Evolutionary conservation across 2,329 filamentous ascomycete species (phyloP).

Genomic region (Macroventuria anomochaeta): DNA sequence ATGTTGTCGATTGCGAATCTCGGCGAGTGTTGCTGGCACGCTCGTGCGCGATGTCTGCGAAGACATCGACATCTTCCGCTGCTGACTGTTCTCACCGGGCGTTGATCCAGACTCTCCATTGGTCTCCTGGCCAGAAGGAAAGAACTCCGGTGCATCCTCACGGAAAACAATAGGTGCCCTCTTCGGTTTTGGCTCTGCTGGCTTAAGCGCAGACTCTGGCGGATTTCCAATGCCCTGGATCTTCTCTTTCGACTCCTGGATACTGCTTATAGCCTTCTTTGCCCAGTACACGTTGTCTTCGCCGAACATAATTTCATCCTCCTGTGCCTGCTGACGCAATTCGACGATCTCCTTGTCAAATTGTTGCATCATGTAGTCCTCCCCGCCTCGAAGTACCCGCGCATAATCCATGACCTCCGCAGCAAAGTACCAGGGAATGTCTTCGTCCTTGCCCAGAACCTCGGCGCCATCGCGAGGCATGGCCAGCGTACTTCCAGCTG

Average conservation of each 20-base stretch:
- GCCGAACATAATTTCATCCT: conserved; percentile 90
- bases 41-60: conserved; percentile 42
- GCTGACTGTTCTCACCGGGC: conserved; percentile 17
- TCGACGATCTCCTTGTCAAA: conserved; percentile 80
- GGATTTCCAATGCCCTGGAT: conserved; percentile 71
- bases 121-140: conserved; percentile 53
- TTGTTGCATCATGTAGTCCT: conserved; percentile 83
- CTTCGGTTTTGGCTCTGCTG: conserved; percentile 56
- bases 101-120: conserved; percentile 28
- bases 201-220: conserved; percentile 60
- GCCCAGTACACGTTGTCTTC: conserved; percentile 90
- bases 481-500: conserved; percentile 81
- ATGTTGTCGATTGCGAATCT: conserved; percentile 54
- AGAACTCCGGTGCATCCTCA: conserved; percentile 54
- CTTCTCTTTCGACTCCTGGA: conserved; percentile 79
- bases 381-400: conserved; percentile 91
- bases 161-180: conserved; percentile 59
- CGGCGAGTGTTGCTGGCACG: conserved; percentile 53
- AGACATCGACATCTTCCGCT: conserved; percentile 39
- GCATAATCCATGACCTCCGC: conserved; percentile 95
- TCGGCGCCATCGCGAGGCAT: conserved; percentile 84
- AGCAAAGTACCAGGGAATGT: conserved; percentile 93
- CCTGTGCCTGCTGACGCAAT: conserved; percentile 76
- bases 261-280: conserved; percentile 77
- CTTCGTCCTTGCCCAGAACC: conserved; percentile 70